Base-by-base conservation (phyloP, 176 grass and related monocot species). In the Paspalum vaginatum region DNA sequence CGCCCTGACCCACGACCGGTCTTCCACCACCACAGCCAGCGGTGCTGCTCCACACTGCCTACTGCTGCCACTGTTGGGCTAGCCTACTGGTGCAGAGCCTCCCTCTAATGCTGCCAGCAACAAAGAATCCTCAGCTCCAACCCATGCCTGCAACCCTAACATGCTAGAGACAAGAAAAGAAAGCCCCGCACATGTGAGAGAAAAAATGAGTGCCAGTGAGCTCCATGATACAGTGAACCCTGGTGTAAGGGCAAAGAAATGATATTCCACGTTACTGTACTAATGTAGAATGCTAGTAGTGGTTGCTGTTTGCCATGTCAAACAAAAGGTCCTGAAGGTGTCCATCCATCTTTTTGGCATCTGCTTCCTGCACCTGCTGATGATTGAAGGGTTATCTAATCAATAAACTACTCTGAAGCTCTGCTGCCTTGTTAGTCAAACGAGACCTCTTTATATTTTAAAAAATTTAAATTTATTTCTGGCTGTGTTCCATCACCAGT, bases 361-460 rank as follows among this genome's bases (percentile, higher is more conserved):
- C 9, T 75, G 79, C 26, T 71, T 71, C 14, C 16, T 81, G 59
- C 56, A 58, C 25, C 56, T 87, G 59, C 50, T 20, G 44, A 10
- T 51, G 70, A 81, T 70, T 61, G 25, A 61, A 61, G 75, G 46
- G n/a, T 47, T 68, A 68, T 18, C 38, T 13, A 44, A 48, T n/a
- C 3, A 65, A 76, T 68, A 57, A 48, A 79, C 18, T 72, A 72
- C 48, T 59, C 10, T 25, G 73, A 68, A 56, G 2, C 32, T 32
- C 2, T 32, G 47, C 22, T n/a, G 14, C 46, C 14, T 55, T 83
- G 17, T 77, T 76, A 49, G 41, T 41, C 27, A 44, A 70, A 57
- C 25, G 27, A 39, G 25, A 38, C 21, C 11, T 55, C 22, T 21
- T 64, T 65, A 61, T 61, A 49, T 45, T 56, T 16, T 32, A 40